Evolutionary conservation across 2,329 filamentous ascomycete species (phyloP).

Genomic region (Pyrenochaeta sp.): DNA sequence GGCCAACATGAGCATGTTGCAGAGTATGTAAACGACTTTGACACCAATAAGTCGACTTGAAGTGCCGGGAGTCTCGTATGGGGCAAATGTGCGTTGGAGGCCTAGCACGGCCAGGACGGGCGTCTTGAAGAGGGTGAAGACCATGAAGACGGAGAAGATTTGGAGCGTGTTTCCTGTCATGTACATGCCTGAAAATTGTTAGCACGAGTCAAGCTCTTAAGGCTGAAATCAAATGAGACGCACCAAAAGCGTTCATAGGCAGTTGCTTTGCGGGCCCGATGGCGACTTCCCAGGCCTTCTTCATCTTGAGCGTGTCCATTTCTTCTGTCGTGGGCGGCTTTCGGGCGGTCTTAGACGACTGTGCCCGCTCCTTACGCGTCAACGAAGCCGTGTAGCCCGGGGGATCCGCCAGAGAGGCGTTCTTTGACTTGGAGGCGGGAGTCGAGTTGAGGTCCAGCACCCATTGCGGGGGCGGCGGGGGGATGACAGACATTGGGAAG

Average conservation of each 20-base stretch:
- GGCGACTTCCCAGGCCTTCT: conserved; percentile 98
- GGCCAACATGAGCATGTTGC: conserved; percentile 83
- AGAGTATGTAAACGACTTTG: conserved; percentile 85
- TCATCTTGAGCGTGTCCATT: conserved; percentile 94
- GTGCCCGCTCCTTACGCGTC: conserved; percentile 50
- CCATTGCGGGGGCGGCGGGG: conserved; percentile 74
- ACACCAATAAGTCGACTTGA: conserved; percentile 76
- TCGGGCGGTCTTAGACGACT: conserved; percentile 56
- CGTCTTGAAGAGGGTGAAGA: conserved; percentile 98
- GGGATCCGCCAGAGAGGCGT: conserved; percentile 77
- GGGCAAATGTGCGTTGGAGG: conserved; percentile 87
- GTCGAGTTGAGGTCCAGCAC: conserved; percentile 79
- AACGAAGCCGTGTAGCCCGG: conserved; percentile 74
- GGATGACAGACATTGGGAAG: conserved; percentile 33
- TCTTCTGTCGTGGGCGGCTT: conserved; percentile 78
- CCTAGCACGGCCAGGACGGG: conserved; percentile 83
- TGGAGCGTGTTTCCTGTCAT: conserved; percentile 99
- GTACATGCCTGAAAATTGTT: conserved; percentile 73
- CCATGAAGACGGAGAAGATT: conserved; percentile 99
- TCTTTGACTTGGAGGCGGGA: conserved; percentile 71
- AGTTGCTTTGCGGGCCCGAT: conserved; percentile 91
- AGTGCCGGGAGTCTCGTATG: conserved; percentile 85
- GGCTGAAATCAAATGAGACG: conserved; percentile 9
- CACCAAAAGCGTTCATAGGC: conserved; percentile 96
- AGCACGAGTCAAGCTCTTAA: neutral